Base-by-base conservation (phyloP, 495 filamentous ascomycete species). In the Tuber magnatum region DNA sequence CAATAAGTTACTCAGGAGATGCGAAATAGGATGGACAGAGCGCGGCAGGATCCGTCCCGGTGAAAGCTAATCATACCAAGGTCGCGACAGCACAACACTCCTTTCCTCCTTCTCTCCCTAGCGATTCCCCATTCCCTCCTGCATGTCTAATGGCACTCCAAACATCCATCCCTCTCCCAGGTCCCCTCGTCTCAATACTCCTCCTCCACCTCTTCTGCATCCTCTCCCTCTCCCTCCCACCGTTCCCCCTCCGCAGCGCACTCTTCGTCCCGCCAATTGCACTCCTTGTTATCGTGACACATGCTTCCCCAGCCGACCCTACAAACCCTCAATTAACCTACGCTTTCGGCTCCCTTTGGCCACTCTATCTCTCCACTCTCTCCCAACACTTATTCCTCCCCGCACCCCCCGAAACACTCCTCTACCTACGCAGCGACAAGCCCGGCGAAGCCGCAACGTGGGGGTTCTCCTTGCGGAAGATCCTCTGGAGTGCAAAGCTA, bases 261-360 rank as follows among this genome's bases (percentile, higher is more conserved):
- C 56, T 65, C 56, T 65, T 65, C 56, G 56, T 65, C 56, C 56
- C 56, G 14, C 56, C 28, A 35, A 65, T 65, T 14, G 16, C 35
- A 2, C 56, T 65, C 56, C 56, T 65, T 12, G 56, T 20, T 14
- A 65, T 65, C 28, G 28, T 4, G 16, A 35, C 28, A 35, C 56
- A 65, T 20, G 28, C 56, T 20, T 65, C 56, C 56, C 56, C 56
- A 2, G 32, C 56, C 3, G 56, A 65, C 56, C 28, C 56, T 65
- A 65, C 56, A 18, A 65, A 79, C 44, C 77, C 77, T 24, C 77
- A 79, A 43, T 70, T 79, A 68, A 44, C 72, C 38, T 79, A 79
- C 32, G 77, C 72, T 32, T 70, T 79, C 7, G 77, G 77, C 14
- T 72, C 78, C 76, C 69, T 77, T 28, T 79, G 77, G 77, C 69